Conservation (phyloP, 805 yeast genomes). For the Tetrapisispora nanseiensis region DNA sequence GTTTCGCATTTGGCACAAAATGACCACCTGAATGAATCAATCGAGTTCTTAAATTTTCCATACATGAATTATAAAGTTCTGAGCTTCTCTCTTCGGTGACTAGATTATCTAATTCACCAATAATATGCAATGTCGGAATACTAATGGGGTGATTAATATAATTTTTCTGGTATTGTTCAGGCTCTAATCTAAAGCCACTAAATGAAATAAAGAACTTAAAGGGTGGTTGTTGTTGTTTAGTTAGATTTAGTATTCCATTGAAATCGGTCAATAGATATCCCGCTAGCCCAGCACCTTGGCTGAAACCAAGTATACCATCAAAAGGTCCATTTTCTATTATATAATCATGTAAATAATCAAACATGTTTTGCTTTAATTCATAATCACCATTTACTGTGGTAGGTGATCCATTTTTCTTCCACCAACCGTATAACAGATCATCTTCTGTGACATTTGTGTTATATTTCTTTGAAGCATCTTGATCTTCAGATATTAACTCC, state of each 20-base stretch:
- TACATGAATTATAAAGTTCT: slow-evolving; percentile 44
- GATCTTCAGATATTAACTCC: slow-evolving; percentile 4
- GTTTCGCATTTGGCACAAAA: slow-evolving; percentile 81
- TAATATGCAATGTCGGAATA: slow-evolving; percentile 52
- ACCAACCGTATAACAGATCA: slow-evolving; percentile 53
- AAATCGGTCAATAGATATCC: slow-evolving; percentile 50
- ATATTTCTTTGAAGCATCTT: slow-evolving; percentile 25
- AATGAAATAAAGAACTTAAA: slow-evolving; percentile 66
- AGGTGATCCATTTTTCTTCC: slow-evolving; percentile 35
- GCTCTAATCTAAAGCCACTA: slow-evolving; percentile 45
- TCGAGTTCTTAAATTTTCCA: slow-evolving; percentile 33
- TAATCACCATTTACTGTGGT: slow-evolving; percentile 12
- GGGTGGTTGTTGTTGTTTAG: slow-evolving; percentile 33
- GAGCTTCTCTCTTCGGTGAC: slow-evolving; percentile 63
- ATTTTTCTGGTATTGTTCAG: slow-evolving; percentile 14
- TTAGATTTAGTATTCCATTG: slow-evolving; percentile 33
- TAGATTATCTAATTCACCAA: slow-evolving; percentile 83
- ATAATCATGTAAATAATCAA: slow-evolving; percentile 35
- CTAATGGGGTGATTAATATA: slow-evolving; percentile 15
- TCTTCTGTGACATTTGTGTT: slow-evolving; percentile 17
- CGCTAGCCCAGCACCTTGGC: slow-evolving; percentile 86
- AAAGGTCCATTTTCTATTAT: slow-evolving; percentile 58
- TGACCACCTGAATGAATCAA: slow-evolving; percentile 93
- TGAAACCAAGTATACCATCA: slow-evolving; percentile 79
- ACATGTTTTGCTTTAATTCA: slow-evolving; percentile 25